A percentile compares a stretch with the other conserved stretches of the same genome.
phyloP scores from a whole-genome alignment of 2,329 filamentous ascomycete species.

The Aspergillus awamori region DNA sequence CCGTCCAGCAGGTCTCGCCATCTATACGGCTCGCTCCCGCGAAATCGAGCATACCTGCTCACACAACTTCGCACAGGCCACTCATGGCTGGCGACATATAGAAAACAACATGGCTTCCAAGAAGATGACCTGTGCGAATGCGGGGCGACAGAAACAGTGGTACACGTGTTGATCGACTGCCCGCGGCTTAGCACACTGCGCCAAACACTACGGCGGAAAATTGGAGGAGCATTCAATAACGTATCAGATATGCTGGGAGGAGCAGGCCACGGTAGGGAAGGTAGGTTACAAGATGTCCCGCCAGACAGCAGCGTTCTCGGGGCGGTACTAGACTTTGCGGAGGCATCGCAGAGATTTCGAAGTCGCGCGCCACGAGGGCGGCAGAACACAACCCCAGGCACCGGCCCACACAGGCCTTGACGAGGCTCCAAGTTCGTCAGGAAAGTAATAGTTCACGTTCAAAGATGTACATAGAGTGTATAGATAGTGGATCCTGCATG shows the following conservation, averaged over 20 bases:
- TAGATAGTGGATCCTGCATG: constrained; percentile 6
- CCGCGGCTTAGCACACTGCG: constrained; percentile 18
- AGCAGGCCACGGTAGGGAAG: constrained; percentile 10
- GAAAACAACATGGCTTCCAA: constrained; percentile 15
- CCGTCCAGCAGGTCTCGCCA: constrained; percentile 5
- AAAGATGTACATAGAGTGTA: constrained; percentile 6
- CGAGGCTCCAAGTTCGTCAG: constrained; percentile 21
- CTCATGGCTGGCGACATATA: constrained; percentile 25
- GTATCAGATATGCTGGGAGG: constrained; percentile 28
- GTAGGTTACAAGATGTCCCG: neutral
- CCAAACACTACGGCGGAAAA: constrained; percentile 4
- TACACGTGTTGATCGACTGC: constrained; percentile 25
- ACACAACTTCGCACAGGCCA: constrained; percentile 27
- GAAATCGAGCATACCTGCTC: constrained; percentile 23
- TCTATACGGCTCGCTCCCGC: constrained; percentile 17
- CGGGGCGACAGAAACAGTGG: constrained; percentile 24
- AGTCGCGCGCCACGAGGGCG: too few species aligned
- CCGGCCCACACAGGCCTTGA: constrained; percentile 17
- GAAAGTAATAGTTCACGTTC: constrained; percentile 4
- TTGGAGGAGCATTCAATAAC: constrained; percentile 25
- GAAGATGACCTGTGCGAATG: constrained; percentile 21
- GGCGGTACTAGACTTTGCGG: too few species aligned
- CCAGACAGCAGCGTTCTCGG: too few species aligned
- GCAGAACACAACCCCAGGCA: neutral
- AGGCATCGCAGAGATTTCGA: too few species aligned